phyloP scores from a whole-genome alignment of 345 rosid species.

The sweet orange (Citrus sinensis) region DNA sequence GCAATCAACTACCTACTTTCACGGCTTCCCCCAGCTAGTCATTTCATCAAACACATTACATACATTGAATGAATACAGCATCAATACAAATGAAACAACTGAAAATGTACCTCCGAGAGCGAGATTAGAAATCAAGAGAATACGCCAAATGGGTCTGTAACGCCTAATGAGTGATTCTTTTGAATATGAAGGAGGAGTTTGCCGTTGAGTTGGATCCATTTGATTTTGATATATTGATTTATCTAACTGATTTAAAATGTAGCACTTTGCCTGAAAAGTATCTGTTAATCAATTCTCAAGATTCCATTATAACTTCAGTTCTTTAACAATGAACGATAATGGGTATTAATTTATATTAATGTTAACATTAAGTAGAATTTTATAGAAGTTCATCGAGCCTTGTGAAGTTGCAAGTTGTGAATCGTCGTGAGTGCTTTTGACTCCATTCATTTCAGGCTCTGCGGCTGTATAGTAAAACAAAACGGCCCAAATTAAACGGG shows the following conservation, averaged over 20 bases:
- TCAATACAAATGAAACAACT: too few relatives aligned
- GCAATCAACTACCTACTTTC: background rate
- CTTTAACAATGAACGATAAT: too few relatives aligned
- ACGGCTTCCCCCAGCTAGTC: conserved; percentile 13
- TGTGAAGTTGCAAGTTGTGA: too few relatives aligned
- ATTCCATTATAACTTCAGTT: background rate
- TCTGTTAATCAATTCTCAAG: background rate
- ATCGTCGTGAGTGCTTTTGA: too few relatives aligned
- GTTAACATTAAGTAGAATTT: background rate
- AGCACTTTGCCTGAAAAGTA: background rate
- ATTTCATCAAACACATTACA: conserved; percentile 38
- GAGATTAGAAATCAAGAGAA: conserved; percentile 60
- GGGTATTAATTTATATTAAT: too few relatives aligned
- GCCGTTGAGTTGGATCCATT: conserved; percentile 41
- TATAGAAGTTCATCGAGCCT: background rate
- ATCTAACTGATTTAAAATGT: background rate
- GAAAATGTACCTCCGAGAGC: conserved; percentile 59
- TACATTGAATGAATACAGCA: conserved; percentile 11
- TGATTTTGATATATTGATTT: background rate
- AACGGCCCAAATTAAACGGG: too few relatives aligned
- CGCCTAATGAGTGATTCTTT: conserved; percentile 33
- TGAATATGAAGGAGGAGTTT: conserved; percentile 20
- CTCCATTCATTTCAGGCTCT: too few relatives aligned
- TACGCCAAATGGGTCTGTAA: conserved; percentile 54
- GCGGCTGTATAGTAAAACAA: too few relatives aligned